phyloP scores from a whole-genome alignment of 2,329 filamentous ascomycete genomes.

The Colletotrichum phormii region DNA sequence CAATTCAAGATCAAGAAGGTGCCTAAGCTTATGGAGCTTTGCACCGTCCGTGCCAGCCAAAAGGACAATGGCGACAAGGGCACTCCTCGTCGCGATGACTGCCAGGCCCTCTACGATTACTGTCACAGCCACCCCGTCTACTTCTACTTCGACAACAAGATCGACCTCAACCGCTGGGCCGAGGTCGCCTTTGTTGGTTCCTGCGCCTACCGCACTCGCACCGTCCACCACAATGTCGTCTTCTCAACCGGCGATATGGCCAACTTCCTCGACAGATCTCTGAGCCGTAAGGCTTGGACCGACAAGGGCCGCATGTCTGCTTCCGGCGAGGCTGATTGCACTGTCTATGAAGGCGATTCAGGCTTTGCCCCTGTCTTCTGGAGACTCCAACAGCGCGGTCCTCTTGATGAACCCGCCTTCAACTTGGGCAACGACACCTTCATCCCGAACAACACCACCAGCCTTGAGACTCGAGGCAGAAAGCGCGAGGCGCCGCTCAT shows the following conservation, averaged over 20 bases:
- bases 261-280: constrained; percentile 11
- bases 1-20: neutral
- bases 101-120: constrained; percentile 25
- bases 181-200: constrained; percentile 26
- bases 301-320: neutral
- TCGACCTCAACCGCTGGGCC: constrained; percentile 10
- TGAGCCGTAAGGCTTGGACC: constrained; percentile 13
- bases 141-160: constrained; percentile 14
- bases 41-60: constrained; percentile 7
- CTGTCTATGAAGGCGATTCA: neutral
- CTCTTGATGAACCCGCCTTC: neutral
- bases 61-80: neutral
- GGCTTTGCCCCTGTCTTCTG: constrained; percentile 12
- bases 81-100: constrained; percentile 23
- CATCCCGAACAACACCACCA: neutral
- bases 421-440: neutral
- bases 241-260: constrained; percentile 20
- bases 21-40: constrained; percentile 6
- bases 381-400: constrained; percentile 13
- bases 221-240: constrained; percentile 6
- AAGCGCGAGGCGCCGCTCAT: constrained; percentile 2
- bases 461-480: neutral
- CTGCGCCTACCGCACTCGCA: constrained; percentile 21
- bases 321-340: constrained; percentile 19
- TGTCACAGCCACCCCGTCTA: neutral